Evolutionary conservation across 805 yeast genomes (phyloP).

Genomic region (Metschnikowia amazonensis): DNA sequence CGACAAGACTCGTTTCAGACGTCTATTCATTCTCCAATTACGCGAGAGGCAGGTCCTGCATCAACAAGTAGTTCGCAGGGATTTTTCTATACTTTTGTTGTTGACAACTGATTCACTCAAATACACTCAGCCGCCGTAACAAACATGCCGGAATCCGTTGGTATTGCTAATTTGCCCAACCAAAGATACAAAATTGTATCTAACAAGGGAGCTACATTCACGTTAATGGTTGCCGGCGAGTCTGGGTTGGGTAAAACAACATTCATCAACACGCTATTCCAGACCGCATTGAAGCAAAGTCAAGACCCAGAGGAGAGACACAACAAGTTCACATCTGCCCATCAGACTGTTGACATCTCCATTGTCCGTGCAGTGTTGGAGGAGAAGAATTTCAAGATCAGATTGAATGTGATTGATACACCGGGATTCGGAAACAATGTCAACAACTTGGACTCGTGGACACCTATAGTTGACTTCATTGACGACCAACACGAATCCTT

Average conservation of each 20-base stretch:
- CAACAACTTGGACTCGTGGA: conserved; percentile 82
- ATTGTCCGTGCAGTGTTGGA: conserved; percentile 75
- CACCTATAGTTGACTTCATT: conserved; percentile 79
- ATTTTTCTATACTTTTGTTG: conserved; percentile 6
- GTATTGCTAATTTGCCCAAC: conserved; percentile 69
- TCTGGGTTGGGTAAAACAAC: conserved; percentile 93
- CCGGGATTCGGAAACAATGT: conserved; percentile 94
- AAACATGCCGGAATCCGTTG: conserved; percentile 55
- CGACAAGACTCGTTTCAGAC: background rate
- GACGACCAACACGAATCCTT: conserved; percentile 87
- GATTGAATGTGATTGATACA: conserved; percentile 81
- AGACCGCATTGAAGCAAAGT: conserved; percentile 61
- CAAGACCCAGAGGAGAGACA: conserved; percentile 52
- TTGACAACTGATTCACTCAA: conserved; percentile 3
- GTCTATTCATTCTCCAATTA: background rate
- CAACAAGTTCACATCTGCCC: conserved; percentile 51
- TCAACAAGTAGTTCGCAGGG: conserved; percentile 2
- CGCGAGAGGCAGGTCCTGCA: conserved; percentile 7
- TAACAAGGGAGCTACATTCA: conserved; percentile 71
- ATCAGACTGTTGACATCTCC: conserved; percentile 73
- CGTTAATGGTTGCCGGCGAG: conserved; percentile 87
- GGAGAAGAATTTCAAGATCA: conserved; percentile 75
- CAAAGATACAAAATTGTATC: conserved; percentile 76
- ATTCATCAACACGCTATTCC: conserved; percentile 80
- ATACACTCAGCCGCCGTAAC: background rate